phyloP scores from a whole-genome alignment of 1,139 yeast species.

The Pneumocystis jirovecii region DNA sequence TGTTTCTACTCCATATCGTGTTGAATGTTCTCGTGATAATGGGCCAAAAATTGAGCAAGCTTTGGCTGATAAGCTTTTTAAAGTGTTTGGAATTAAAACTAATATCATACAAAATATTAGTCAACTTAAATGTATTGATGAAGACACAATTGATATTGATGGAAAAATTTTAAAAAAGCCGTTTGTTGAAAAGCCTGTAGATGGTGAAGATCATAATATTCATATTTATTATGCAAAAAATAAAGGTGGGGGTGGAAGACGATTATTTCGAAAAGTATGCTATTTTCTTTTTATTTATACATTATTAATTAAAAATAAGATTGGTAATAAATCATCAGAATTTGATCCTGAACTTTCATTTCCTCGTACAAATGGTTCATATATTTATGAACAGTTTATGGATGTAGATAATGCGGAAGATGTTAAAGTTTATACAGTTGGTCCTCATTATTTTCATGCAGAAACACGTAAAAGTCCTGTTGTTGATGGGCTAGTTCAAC shows the following conservation, averaged over 20 bases:
- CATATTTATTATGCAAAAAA: slow-evolving; percentile 77
- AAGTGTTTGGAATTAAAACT: slow-evolving; percentile 43
- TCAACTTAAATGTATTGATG: slow-evolving; percentile 48
- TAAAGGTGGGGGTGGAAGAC: slow-evolving; percentile 94
- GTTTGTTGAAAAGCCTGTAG: slow-evolving; percentile 95
- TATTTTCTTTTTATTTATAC: not conserved
- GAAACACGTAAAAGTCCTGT: slow-evolving; percentile 98
- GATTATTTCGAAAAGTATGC: slow-evolving; percentile 57
- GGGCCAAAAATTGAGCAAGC: slow-evolving; percentile 64
- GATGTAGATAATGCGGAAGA: slow-evolving; percentile 97
- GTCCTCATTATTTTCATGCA: slow-evolving; percentile 81
- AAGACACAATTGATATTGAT: slow-evolving; percentile 66
- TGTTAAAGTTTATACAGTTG: slow-evolving; percentile 96
- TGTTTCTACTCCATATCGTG: slow-evolving; percentile 77
- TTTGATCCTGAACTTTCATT: slow-evolving; percentile 63
- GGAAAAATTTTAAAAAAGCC: slow-evolving; percentile 69
- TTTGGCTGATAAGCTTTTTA: slow-evolving; percentile 35
- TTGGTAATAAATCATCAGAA: slow-evolving; percentile 93
- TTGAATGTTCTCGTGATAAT: slow-evolving; percentile 89
- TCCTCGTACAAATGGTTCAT: slow-evolving; percentile 86
- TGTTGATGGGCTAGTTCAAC: slow-evolving; percentile 92
- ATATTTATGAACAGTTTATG: slow-evolving; percentile 86
- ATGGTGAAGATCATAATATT: slow-evolving; percentile 96
- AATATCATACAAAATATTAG: slow-evolving; percentile 55
- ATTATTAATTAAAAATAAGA: slow-evolving; percentile 20